phyloP scores from a whole-genome alignment of 768 basidiomycete genomes.

The Mycena maculata region DNA sequence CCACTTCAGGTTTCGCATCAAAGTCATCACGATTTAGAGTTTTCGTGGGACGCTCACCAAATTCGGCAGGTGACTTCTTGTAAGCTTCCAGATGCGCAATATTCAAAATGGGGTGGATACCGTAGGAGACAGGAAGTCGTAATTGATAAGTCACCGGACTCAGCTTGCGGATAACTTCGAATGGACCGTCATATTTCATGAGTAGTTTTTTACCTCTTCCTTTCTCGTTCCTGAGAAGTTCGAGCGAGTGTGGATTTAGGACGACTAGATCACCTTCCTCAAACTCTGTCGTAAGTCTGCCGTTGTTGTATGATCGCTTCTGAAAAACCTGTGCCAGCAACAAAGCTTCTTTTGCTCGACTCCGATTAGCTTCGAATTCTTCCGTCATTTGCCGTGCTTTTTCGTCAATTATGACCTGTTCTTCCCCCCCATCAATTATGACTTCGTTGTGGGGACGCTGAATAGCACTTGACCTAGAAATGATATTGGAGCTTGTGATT shows the following conservation, averaged over 20 bases:
- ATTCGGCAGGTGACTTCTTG: slow-evolving; percentile 25
- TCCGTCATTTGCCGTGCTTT: slow-evolving; percentile 14
- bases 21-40: slow-evolving; percentile 14
- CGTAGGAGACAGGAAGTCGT: slow-evolving; percentile 33
- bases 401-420: not conserved
- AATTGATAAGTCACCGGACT: slow-evolving; percentile 37
- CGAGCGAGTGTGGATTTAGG: slow-evolving; percentile 7
- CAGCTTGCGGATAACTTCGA: slow-evolving; percentile 36
- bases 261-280: no score
- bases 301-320: not conserved
- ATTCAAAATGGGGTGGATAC: slow-evolving; percentile 38
- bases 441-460: not conserved
- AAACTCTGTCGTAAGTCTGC: no score
- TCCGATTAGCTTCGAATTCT: slow-evolving; percentile 3
- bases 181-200: slow-evolving; percentile 37
- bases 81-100: slow-evolving; percentile 38
- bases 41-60: slow-evolving; percentile 23
- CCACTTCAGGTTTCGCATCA: slow-evolving; percentile 31
- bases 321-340: slow-evolving; percentile 26
- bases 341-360: slow-evolving; percentile 8
- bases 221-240: slow-evolving; percentile 29
- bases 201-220: slow-evolving; percentile 37
- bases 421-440: not conserved
- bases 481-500: slow-evolving; percentile 16
- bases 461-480: not conserved